Percentiles rank a stretch among this genome's conserved stretches.
These are phyloP conservation scores for Alternaria dauci DNA, from an alignment of 2,329 filamentous ascomycete genomes.

Conservation along the genomic window DNA sequence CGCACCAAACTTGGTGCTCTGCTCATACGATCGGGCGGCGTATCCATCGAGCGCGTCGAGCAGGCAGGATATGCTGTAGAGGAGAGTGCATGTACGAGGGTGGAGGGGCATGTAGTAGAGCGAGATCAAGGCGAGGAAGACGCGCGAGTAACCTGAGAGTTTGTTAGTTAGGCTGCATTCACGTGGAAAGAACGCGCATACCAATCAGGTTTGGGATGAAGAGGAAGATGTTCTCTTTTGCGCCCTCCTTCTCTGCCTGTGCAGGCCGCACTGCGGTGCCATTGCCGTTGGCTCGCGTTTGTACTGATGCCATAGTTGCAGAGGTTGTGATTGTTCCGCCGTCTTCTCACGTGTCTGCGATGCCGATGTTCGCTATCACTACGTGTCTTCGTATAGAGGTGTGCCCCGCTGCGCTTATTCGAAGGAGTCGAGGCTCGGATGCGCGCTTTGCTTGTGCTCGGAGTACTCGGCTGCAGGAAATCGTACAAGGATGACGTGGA, in stretches of 20 bases:
- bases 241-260: slow-evolving; percentile 32
- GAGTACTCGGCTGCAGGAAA: slow-evolving; percentile 13
- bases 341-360: slow-evolving; percentile 1
- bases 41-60: slow-evolving; percentile 95
- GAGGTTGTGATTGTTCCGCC: background rate
- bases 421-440: slow-evolving; percentile 8
- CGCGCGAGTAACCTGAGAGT: slow-evolving; percentile 57
- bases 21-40: slow-evolving; percentile 85
- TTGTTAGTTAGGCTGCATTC: slow-evolving; percentile 19
- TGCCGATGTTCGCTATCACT: background rate
- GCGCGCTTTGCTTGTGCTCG: slow-evolving; percentile 11
- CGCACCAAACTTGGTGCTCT: slow-evolving; percentile 94
- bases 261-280: slow-evolving; percentile 37
- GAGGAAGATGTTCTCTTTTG: slow-evolving; percentile 63
- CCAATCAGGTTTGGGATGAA: slow-evolving; percentile 63
- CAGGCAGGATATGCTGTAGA: slow-evolving; percentile 93
- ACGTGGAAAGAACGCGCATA: slow-evolving; percentile 33
- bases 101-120: slow-evolving; percentile 99
- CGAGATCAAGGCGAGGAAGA: slow-evolving; percentile 77
- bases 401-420: slow-evolving; percentile 21
- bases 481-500: slow-evolving; percentile 8
- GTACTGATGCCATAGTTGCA: slow-evolving; percentile 38
- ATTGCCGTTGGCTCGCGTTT: slow-evolving; percentile 41
- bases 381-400: background rate
- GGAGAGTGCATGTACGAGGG: slow-evolving; percentile 89